Conservation (phyloP, 2,329 filamentous ascomycete species). For the Xylaria sp. region DNA sequence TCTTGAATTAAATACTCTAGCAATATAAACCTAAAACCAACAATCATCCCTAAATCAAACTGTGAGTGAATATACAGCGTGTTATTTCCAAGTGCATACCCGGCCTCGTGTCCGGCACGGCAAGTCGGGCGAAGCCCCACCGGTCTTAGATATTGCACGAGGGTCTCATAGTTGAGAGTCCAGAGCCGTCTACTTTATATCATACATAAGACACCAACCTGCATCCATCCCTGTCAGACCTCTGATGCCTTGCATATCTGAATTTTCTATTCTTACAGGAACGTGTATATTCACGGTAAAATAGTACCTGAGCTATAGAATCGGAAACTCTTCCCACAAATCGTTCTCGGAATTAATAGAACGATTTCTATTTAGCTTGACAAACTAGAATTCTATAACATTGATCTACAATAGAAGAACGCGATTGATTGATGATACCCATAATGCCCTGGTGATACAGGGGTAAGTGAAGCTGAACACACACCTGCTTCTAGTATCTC, state of each 20-base stretch:
- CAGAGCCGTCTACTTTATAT: not conserved
- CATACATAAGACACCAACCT: not conserved
- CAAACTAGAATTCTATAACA: not conserved
- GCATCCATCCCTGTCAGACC: not conserved
- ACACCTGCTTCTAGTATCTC: no score
- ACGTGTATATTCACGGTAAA: not conserved
- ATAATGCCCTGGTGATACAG: not conserved
- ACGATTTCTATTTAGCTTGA: not conserved
- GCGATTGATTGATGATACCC: not conserved
- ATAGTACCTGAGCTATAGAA: not conserved
- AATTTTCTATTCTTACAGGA: not conserved
- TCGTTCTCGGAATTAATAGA: not conserved
- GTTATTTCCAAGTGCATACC: not conserved
- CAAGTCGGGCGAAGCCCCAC: not conserved
- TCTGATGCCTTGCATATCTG: not conserved
- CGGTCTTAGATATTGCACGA: not conserved
- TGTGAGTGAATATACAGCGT: not conserved
- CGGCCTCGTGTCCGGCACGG: conserved; percentile 11
- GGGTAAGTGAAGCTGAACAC: conserved; percentile 6
- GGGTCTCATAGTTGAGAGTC: conserved; percentile 9
- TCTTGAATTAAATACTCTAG: conserved; percentile 12
- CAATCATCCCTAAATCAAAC: not conserved
- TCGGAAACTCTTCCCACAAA: not conserved
- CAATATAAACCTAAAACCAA: conserved; percentile 7
- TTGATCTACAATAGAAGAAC: not conserved